A percentile compares a stretch with the other conserved stretches of the same genome.
phyloP scores from a whole-genome alignment of 2,329 filamentous ascomycete species.

The Nannizzia gypsea region DNA sequence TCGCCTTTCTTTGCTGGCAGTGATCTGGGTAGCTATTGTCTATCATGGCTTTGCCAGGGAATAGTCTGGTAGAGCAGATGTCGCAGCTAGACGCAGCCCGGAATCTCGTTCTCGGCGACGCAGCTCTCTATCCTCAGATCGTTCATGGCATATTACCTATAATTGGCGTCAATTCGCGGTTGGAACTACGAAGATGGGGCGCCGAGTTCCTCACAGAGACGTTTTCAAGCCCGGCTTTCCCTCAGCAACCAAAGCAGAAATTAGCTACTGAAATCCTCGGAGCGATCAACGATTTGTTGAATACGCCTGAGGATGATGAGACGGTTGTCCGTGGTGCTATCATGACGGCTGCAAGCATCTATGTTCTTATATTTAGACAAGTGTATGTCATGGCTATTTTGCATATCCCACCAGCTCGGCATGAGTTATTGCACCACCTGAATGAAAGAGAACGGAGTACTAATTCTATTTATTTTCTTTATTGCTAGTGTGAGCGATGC shows the following conservation, averaged over 20 bases:
- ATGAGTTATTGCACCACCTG: background rate
- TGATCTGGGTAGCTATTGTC: background rate
- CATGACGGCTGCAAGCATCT: conserved; percentile 82
- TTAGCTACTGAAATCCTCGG: conserved; percentile 67
- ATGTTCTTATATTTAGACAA: conserved; percentile 81
- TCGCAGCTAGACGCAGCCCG: conserved; percentile 82
- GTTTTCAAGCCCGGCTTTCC: conserved; percentile 80
- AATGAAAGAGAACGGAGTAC: background rate
- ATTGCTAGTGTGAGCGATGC: conserved; percentile 66
- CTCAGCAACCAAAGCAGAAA: conserved; percentile 65
- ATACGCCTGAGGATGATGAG: conserved; percentile 62
- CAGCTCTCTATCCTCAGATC: conserved; percentile 81
- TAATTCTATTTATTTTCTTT: background rate
- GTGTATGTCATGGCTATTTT: conserved; percentile 55
- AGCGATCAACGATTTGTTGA: conserved; percentile 58
- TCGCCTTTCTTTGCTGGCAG: background rate
- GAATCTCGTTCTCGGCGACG: conserved; percentile 74
- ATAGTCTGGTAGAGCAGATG: conserved; percentile 62
- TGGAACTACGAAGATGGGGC: conserved; percentile 89
- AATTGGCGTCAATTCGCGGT: conserved; percentile 58
- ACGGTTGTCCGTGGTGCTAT: conserved; percentile 76
- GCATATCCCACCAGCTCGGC: conserved; percentile 11
- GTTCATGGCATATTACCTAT: conserved; percentile 89
- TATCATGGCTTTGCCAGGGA: conserved; percentile 19
- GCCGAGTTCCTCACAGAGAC: conserved; percentile 92